These are phyloP conservation scores for Ceratocystis papillata DNA, from an alignment of 2,329 filamentous ascomycete species.

Conservation along the genomic window DNA sequence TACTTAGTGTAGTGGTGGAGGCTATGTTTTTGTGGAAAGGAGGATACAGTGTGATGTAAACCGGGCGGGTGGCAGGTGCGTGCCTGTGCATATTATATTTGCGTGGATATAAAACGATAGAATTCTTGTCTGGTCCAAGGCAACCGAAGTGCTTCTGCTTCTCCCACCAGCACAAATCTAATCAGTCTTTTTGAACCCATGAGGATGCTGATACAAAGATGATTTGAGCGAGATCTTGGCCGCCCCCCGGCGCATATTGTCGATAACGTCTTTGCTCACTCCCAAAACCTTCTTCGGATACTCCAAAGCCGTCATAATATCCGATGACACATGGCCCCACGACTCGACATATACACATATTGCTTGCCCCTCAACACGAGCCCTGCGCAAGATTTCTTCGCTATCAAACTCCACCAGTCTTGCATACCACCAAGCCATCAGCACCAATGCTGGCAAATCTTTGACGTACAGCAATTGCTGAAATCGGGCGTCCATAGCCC, in stretches of 20 bases:
- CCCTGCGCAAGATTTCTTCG: constrained; percentile 39
- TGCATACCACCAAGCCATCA: constrained; percentile 49
- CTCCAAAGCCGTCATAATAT: constrained; percentile 21
- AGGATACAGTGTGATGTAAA: constrained; percentile 39
- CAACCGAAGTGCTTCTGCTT: background rate
- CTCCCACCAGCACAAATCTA: background rate
- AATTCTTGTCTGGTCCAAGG: background rate
- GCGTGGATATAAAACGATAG: background rate
- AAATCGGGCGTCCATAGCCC: constrained; percentile 37
- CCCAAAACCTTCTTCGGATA: constrained; percentile 18
- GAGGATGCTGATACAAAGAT: background rate
- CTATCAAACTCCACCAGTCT: constrained; percentile 34
- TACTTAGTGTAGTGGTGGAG: constrained; percentile 41
- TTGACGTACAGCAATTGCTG: constrained; percentile 38
- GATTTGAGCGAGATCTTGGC: background rate
- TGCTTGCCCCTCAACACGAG: constrained; percentile 40
- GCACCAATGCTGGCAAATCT: constrained; percentile 43
- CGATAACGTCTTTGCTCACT: background rate
- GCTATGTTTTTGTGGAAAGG: constrained; percentile 39
- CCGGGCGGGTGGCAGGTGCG: background rate
- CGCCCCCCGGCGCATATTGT: too few species aligned
- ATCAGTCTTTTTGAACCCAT: background rate
- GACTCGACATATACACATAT: constrained; percentile 36
- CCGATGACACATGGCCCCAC: constrained; percentile 11
- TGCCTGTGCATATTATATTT: background rate